phyloP scores from a whole-genome alignment of 306 rosid species.

The Cercis canadensis region DNA sequence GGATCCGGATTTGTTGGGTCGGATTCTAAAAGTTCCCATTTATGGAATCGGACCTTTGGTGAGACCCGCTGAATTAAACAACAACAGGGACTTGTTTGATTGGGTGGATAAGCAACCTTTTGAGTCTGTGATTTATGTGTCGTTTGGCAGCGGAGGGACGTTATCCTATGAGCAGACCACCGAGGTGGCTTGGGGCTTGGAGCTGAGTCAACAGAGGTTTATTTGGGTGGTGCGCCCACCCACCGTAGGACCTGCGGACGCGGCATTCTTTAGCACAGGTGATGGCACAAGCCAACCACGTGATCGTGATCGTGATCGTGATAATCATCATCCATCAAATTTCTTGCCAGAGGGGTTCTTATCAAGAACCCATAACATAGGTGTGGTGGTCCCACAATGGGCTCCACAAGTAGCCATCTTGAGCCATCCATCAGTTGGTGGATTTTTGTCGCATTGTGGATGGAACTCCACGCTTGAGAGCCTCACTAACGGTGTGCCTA shows the following conservation, averaged over 20 bases:
- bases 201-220: constrained; percentile 59
- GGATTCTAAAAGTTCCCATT: constrained; percentile 35
- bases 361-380: constrained; percentile 37
- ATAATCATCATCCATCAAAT: neutral
- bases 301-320: constrained; percentile 1
- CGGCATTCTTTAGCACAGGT: constrained; percentile 29
- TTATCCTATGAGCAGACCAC: constrained; percentile 53
- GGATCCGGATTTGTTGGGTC: constrained; percentile 29
- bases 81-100: neutral
- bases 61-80: constrained; percentile 1
- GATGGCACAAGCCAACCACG: neutral
- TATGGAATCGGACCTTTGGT: constrained; percentile 63
- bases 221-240: constrained; percentile 75
- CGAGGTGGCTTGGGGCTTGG: constrained; percentile 73
- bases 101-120: constrained; percentile 63
- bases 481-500: constrained; percentile 49
- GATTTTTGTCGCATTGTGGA: constrained; percentile 57
- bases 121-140: constrained; percentile 61
- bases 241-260: neutral
- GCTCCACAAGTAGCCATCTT: constrained; percentile 52
- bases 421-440: constrained; percentile 51
- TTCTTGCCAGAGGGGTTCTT: constrained; percentile 51
- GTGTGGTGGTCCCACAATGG: constrained; percentile 44
- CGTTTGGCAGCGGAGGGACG: constrained; percentile 74
- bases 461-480: constrained; percentile 64